Conservation (phyloP, 495 filamentous ascomycete genomes). For the Aspergillus nidulans region DNA sequence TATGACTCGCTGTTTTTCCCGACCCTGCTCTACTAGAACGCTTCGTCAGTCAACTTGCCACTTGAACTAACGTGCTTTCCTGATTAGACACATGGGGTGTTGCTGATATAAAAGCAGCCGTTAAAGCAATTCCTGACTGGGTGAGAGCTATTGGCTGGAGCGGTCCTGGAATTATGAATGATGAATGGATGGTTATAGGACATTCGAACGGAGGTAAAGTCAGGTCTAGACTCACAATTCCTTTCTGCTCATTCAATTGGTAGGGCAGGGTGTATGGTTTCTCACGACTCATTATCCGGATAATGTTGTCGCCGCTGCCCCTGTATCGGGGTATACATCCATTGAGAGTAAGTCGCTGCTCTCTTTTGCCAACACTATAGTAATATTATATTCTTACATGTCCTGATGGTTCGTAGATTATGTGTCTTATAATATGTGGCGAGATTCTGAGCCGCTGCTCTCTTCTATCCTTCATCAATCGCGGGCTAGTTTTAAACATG, state of each 20-base stretch:
- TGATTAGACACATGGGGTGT: conserved; percentile 51
- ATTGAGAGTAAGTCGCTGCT: conserved; percentile 45
- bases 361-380: not conserved
- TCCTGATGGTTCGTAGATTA: conserved; percentile 42
- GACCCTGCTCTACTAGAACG: too few relatives aligned
- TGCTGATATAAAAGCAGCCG: conserved; percentile 51
- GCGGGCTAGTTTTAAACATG: conserved; percentile 50
- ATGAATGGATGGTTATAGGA: conserved; percentile 51
- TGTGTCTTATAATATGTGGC: conserved; percentile 57
- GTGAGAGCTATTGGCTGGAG: conserved; percentile 44
- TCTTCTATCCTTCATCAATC: conserved; percentile 40
- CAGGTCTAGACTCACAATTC: not conserved
- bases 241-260: conserved; percentile 4
- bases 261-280: conserved; percentile 57
- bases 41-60: not conserved
- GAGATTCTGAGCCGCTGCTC: conserved; percentile 44
- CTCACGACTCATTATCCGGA: conserved; percentile 54
- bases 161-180: conserved; percentile 38
- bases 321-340: conserved; percentile 55
- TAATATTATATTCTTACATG: not conserved
- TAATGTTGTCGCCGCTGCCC: conserved; percentile 52
- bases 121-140: conserved; percentile 48
- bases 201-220: conserved; percentile 54
- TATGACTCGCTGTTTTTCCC: not conserved
- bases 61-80: not conserved